phyloP scores from a whole-genome alignment of 176 grass and related monocot genomes.

The Oryza meridionalis region DNA sequence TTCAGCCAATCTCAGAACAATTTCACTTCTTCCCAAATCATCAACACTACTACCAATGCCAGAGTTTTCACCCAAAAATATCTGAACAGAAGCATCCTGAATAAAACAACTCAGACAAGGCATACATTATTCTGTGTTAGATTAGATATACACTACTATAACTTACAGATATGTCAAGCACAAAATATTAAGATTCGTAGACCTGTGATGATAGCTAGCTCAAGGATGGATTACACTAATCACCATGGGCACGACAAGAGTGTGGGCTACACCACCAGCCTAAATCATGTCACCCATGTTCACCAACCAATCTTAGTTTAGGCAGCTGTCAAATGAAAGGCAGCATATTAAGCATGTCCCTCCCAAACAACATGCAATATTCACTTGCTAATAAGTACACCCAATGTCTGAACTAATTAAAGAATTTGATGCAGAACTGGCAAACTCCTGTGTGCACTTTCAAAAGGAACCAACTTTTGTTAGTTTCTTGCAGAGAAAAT shows the following conservation, averaged over 20 bases:
- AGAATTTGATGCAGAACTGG: slow-evolving; percentile 32
- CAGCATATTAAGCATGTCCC: slow-evolving; percentile 33
- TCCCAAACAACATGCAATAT: neutral
- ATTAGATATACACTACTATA: slow-evolving; percentile 25
- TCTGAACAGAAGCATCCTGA: slow-evolving; percentile 25
- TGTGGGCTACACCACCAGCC: slow-evolving; percentile 41
- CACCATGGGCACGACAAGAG: slow-evolving; percentile 28
- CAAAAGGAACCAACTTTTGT: slow-evolving; percentile 23
- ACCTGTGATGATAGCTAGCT: slow-evolving; percentile 35
- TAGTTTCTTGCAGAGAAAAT: slow-evolving; percentile 11
- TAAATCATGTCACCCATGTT: slow-evolving; percentile 60
- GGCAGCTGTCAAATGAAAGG: slow-evolving; percentile 36
- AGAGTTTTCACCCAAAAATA: slow-evolving; percentile 17
- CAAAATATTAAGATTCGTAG: slow-evolving; percentile 16
- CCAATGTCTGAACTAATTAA: slow-evolving; percentile 34
- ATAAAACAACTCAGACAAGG: neutral
- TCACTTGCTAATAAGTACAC: neutral
- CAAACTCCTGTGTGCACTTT: slow-evolving; percentile 37
- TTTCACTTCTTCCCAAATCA: neutral
- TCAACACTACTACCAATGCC: neutral
- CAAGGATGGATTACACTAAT: slow-evolving; percentile 27
- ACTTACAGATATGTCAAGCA: neutral
- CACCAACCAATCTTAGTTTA: slow-evolving; percentile 43
- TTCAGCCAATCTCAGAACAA: slow-evolving; percentile 35
- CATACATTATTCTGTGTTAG: slow-evolving; percentile 7